Conservation (phyloP, 352 stramenopile species). For the Phytopythium delawarense region DNA sequence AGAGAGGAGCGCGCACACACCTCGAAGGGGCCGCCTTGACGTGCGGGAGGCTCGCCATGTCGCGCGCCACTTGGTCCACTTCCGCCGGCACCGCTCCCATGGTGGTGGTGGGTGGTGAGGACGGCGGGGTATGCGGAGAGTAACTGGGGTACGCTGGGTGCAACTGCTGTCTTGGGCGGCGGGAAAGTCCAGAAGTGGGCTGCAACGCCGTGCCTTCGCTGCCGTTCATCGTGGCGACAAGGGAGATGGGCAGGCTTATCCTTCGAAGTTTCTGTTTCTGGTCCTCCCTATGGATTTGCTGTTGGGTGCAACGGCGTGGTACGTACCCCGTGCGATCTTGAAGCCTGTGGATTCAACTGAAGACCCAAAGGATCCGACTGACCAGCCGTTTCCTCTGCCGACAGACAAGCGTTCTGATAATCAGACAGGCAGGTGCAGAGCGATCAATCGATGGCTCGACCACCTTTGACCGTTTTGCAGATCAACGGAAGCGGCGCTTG, state of each 20-base stretch:
- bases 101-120: neutral
- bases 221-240: neutral
- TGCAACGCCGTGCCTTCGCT: neutral
- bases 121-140: too few species aligned
- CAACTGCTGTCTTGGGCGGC: neutral
- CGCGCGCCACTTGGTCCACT: neutral
- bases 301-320: neutral
- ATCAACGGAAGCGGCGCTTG: neutral
- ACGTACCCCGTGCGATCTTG: neutral
- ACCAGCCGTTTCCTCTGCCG: neutral
- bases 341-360: neutral
- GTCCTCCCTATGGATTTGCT: neutral
- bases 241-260: neutral
- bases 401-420: too few species aligned
- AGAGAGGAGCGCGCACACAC: neutral
- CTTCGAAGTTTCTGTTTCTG: neutral
- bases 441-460: neutral
- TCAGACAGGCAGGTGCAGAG: too few species aligned
- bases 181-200: constrained; percentile 3
- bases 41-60: neutral
- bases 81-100: neutral
- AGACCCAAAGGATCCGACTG: neutral
- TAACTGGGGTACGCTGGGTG: neutral
- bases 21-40: neutral
- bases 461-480: neutral